These are phyloP conservation scores for Aspergillus pseudotamarii DNA, from an alignment of 2,329 filamentous ascomycete genomes.

Conservation along the genomic window DNA sequence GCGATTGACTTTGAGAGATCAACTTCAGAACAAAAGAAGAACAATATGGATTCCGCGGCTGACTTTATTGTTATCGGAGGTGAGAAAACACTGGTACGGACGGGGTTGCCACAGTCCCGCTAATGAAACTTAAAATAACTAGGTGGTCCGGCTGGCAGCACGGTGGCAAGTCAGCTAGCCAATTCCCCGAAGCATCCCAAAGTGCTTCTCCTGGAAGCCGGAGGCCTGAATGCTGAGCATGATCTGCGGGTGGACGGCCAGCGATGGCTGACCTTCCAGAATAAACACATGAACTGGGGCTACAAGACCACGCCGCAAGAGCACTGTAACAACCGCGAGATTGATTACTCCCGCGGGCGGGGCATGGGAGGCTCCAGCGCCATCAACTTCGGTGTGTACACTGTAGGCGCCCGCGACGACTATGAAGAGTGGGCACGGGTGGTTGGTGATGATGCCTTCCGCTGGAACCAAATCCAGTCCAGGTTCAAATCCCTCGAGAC, in stretches of 20 bases:
- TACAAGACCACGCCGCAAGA: conserved; percentile 55
- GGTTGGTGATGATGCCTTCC: conserved; percentile 58
- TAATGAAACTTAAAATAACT: not conserved
- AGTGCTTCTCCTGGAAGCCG: conserved; percentile 65
- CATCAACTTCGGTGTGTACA: conserved; percentile 60
- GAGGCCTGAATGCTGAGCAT: conserved; percentile 52
- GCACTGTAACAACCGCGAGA: conserved; percentile 46
- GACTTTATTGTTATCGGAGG: conserved; percentile 2
- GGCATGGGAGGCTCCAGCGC: conserved; percentile 57
- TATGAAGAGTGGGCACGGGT: conserved; percentile 63
- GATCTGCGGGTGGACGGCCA: conserved; percentile 56
- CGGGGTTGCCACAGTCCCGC: too few species aligned
- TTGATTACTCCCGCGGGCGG: conserved; percentile 55
- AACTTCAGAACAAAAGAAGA: not conserved
- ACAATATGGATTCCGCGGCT: not conserved
- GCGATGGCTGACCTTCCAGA: conserved; percentile 56
- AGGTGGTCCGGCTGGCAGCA: conserved; percentile 64
- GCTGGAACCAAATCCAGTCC: conserved; percentile 56
- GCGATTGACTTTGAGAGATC: not conserved
- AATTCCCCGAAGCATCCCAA: conserved; percentile 50
- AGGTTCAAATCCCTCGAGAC: conserved; percentile 58
- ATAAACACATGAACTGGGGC: conserved; percentile 56
- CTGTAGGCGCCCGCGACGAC: conserved; percentile 60
- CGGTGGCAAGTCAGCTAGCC: conserved; percentile 58
- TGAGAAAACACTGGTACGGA: not conserved